These are phyloP conservation scores for Monilinia fructigena DNA, from an alignment of 2,329 filamentous ascomycete genomes.

Conservation along the genomic window DNA sequence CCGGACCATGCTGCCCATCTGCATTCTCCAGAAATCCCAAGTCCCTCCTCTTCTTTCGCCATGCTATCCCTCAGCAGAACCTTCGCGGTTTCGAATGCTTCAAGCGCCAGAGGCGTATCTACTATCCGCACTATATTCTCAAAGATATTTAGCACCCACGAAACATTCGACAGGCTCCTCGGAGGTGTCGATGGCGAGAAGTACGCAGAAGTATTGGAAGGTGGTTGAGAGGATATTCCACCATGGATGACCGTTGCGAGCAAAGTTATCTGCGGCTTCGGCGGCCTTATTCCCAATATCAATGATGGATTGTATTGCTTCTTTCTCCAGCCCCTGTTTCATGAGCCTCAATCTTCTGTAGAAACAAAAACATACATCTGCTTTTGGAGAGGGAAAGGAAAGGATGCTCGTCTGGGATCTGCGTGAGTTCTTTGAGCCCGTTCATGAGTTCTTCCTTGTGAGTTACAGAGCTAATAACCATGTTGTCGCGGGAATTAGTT, in stretches of 20 bases:
- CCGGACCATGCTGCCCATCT: conserved; percentile 10
- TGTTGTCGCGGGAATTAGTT: conserved; percentile 24
- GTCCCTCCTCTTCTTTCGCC: conserved; percentile 29
- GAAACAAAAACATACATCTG: conserved; percentile 33
- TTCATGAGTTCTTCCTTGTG: conserved; percentile 11
- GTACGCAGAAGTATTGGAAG: conserved; percentile 32
- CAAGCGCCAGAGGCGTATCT: conserved; percentile 29
- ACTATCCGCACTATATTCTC: conserved; percentile 26
- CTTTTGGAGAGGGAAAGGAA: conserved; percentile 28
- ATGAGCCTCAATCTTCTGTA: conserved; percentile 27
- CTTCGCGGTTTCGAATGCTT: conserved; percentile 30
- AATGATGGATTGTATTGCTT: conserved; percentile 1
- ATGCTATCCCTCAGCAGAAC: conserved; percentile 30
- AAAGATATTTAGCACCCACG: conserved; percentile 28
- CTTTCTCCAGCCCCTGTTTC: conserved; percentile 18
- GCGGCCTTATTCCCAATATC: conserved; percentile 24
- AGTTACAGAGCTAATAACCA: not conserved
- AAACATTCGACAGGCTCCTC: conserved; percentile 30
- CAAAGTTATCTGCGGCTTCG: conserved; percentile 28
- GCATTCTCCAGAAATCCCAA: conserved; percentile 27
- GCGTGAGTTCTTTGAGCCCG: conserved; percentile 16
- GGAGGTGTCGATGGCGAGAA: conserved; percentile 29
- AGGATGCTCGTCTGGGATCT: conserved; percentile 10
- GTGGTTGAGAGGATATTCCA: conserved; percentile 32
- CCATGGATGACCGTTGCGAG: conserved; percentile 28